Percentiles rank a stretch among this genome's conserved stretches.
These are phyloP conservation scores for Pythium inflatum DNA, from an alignment of 352 stramenopile species.

Conservation along the genomic window DNA sequence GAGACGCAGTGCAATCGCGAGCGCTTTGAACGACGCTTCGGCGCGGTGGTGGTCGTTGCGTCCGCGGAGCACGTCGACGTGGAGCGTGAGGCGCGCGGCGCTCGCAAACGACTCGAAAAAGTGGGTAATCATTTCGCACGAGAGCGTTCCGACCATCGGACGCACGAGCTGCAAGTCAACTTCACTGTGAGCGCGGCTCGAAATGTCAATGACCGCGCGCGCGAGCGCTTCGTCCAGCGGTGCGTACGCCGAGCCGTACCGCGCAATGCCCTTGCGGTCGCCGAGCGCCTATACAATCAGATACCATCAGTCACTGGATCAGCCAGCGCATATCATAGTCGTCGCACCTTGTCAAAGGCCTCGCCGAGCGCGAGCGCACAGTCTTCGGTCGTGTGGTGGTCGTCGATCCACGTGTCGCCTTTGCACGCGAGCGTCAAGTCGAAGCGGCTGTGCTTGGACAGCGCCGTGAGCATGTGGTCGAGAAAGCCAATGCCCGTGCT, in stretches of 20 bases:
- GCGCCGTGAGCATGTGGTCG: conserved; percentile 90
- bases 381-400: conserved; percentile 97
- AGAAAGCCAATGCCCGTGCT: conserved; percentile 92
- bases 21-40: conserved; percentile 92
- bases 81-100: conserved; percentile 90
- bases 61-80: conserved; percentile 92
- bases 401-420: conserved; percentile 96
- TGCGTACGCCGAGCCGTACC: conserved; percentile 87
- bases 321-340: too few relatives aligned
- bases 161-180: conserved; percentile 87
- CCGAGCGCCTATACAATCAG: conserved; percentile 71
- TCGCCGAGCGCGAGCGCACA: conserved; percentile 94
- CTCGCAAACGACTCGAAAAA: conserved; percentile 94
- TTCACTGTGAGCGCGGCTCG: conserved; percentile 91
- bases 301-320: too few relatives aligned
- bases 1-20: conserved; percentile 83
- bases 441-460: conserved; percentile 91
- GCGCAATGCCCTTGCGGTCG: conserved; percentile 84
- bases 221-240: conserved; percentile 92
- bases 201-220: conserved; percentile 94
- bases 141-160: conserved; percentile 87
- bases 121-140: conserved; percentile 96
- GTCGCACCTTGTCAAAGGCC: conserved; percentile 81
- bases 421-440: conserved; percentile 90
- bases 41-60: conserved; percentile 93